Evolutionary conservation across 1,284 basidiomycete species (phyloP).

Genomic region (Pseudozyma thailandica): DNA sequence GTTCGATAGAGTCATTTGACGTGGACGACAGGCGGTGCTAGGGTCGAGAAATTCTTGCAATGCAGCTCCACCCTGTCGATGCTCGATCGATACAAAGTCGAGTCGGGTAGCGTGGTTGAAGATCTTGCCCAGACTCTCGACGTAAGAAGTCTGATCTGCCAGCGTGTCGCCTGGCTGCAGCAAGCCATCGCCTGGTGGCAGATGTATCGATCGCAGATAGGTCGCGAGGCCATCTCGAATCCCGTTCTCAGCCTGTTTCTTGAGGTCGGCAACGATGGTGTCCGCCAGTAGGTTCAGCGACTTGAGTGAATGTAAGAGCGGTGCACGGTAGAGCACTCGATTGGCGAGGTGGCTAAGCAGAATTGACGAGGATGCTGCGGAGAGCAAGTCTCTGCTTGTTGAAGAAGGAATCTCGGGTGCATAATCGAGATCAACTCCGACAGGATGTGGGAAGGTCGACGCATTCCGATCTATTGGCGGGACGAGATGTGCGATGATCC

Average conservation of each 20-base stretch:
- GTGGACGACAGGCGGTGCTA: conserved; percentile 25
- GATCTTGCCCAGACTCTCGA: conserved; percentile 25
- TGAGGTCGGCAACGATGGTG: conserved; percentile 19
- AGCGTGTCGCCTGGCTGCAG: conserved; percentile 36
- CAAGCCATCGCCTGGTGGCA: conserved; percentile 36
- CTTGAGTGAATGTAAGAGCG: conserved; percentile 25
- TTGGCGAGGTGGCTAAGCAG: conserved; percentile 19
- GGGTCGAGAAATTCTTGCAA: conserved; percentile 29
- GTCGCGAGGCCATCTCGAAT: background rate
- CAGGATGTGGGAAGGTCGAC: conserved; percentile 27
- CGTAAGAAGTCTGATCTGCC: conserved; percentile 31
- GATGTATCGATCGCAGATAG: conserved; percentile 20
- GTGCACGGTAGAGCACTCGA: conserved; percentile 10
- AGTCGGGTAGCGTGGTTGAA: conserved; percentile 30
- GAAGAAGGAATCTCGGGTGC: conserved; percentile 12
- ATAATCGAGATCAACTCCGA: conserved; percentile 13
- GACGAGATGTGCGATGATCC: conserved; percentile 25
- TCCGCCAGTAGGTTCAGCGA: conserved; percentile 20
- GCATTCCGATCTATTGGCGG: conserved; percentile 18
- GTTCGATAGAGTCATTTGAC: conserved; percentile 36
- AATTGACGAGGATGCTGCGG: conserved; percentile 13
- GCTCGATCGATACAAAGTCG: conserved; percentile 31
- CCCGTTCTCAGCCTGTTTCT: background rate
- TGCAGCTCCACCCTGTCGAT: conserved; percentile 30
- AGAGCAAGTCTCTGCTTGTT: conserved; percentile 14